Conservation (phyloP, 2,329 filamentous ascomycete species). For the Xylogone sp. region DNA sequence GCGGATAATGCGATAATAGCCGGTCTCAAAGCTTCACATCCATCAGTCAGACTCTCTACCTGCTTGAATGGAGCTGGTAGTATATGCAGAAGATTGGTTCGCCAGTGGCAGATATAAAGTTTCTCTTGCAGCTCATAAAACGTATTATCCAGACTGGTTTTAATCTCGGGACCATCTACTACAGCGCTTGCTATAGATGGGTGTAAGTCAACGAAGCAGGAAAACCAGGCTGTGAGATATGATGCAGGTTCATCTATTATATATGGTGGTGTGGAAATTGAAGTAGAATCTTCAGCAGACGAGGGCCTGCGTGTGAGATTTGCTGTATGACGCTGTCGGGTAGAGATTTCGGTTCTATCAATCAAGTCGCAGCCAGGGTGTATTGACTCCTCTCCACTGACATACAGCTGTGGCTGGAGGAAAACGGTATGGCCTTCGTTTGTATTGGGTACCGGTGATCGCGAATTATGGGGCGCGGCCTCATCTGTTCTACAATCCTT, state of each 20-base stretch:
- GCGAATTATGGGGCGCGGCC: no score
- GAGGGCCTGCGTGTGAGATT: not conserved
- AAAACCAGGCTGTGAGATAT: not conserved
- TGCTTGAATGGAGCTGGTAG: not conserved
- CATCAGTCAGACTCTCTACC: not conserved
- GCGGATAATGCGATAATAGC: constrained; percentile 1
- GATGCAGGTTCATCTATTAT: not conserved
- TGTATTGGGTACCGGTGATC: no score
- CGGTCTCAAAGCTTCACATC: not conserved
- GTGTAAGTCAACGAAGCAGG: constrained; percentile 1
- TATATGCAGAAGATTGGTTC: not conserved
- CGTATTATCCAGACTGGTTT: not conserved
- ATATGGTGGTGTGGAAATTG: not conserved
- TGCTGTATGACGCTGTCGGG: not conserved
- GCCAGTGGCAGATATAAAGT: not conserved
- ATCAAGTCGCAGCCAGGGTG: not conserved
- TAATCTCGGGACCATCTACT: not conserved
- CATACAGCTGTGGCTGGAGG: no score
- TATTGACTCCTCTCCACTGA: not conserved
- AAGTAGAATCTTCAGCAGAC: not conserved
- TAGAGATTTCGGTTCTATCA: not conserved
- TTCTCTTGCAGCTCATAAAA: constrained; percentile 1
- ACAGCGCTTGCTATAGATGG: not conserved
- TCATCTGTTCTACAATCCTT: not conserved
- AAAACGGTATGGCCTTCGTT: no score